These are phyloP conservation scores for Gynostemma pentaphyllum DNA, from an alignment of 306 rosid species.

Conservation along the genomic window DNA sequence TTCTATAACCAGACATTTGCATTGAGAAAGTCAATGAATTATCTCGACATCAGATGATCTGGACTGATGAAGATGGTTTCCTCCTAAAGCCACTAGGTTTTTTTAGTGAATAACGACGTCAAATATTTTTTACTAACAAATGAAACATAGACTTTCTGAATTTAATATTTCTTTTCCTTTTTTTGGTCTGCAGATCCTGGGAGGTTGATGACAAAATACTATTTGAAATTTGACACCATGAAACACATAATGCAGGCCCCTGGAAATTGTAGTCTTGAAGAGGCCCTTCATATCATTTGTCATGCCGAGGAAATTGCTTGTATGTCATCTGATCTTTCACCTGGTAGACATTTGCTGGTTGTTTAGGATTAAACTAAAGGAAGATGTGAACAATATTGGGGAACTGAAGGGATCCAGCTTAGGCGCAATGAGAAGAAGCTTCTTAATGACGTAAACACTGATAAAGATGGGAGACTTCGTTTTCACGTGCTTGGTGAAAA, in stretches of 20 bases:
- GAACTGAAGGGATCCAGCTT: slow-evolving; percentile 84
- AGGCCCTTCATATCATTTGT: slow-evolving; percentile 69
- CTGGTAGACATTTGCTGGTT: background rate
- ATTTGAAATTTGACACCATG: slow-evolving; percentile 90
- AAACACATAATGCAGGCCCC: slow-evolving; percentile 83
- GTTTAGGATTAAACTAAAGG: slow-evolving; percentile 12
- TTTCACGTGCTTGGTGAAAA: slow-evolving; percentile 65
- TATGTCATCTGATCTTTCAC: slow-evolving; percentile 21
- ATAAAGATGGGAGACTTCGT: slow-evolving; percentile 85
- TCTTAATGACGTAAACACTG: slow-evolving; percentile 73
- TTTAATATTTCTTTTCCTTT: background rate
- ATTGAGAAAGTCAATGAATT: slow-evolving; percentile 75
- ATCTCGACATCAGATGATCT: slow-evolving; percentile 62
- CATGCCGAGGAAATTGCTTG: slow-evolving; percentile 85
- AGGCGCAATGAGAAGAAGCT: slow-evolving; percentile 91
- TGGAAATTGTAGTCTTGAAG: slow-evolving; percentile 59
- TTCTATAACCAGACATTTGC: slow-evolving; percentile 49
- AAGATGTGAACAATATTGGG: slow-evolving; percentile 15
- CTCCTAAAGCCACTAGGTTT: slow-evolving; percentile 88
- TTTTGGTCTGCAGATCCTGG: slow-evolving; percentile 60
- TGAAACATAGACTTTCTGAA: slow-evolving; percentile 16
- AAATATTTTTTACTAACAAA: slow-evolving; percentile 1
- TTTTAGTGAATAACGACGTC: background rate
- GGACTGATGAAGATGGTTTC: slow-evolving; percentile 95
- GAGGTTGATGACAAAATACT: slow-evolving; percentile 88